These are phyloP conservation scores for Bipolaris oryzae DNA, from an alignment of 2,329 filamentous ascomycete species.

Conservation along the genomic window DNA sequence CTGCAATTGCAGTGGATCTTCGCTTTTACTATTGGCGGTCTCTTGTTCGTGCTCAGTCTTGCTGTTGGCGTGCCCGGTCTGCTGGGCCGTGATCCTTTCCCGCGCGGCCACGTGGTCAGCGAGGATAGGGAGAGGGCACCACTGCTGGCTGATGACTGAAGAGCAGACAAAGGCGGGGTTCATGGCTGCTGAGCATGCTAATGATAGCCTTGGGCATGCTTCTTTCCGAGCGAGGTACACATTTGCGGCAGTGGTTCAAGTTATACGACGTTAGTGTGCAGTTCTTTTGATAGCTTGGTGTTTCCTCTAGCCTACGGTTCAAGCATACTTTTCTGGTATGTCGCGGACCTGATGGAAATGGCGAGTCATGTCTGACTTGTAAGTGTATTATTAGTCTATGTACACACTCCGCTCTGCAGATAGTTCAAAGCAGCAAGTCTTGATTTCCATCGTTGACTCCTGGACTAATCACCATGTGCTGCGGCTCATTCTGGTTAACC, in stretches of 20 bases:
- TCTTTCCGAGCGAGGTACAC: neutral
- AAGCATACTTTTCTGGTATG: neutral
- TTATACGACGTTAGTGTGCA: no score
- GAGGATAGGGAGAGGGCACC: constrained; percentile 62
- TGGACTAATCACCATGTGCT: constrained; percentile 38
- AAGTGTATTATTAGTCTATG: constrained; percentile 5
- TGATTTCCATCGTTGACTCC: constrained; percentile 38
- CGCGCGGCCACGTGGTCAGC: constrained; percentile 50
- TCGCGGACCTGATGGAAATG: neutral
- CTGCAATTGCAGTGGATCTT: constrained; percentile 93
- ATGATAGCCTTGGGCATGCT: no score
- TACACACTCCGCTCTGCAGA: neutral
- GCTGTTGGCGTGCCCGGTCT: constrained; percentile 67
- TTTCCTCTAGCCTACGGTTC: no score
- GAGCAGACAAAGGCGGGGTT: no score
- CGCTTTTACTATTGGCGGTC: constrained; percentile 78
- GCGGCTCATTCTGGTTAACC: constrained; percentile 45
- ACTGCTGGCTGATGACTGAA: constrained; percentile 51
- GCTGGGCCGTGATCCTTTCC: constrained; percentile 64
- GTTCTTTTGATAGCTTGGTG: no score
- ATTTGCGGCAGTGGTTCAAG: neutral
- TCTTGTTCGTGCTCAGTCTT: constrained; percentile 73
- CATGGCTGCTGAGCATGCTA: neutral
- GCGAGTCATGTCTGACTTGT: neutral
- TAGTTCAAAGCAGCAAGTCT: constrained; percentile 36